Percentiles rank a stretch among this genome's conserved stretches.
phyloP scores from a whole-genome alignment of 257 asterid species.

The Ophiorrhiza pumila region DNA sequence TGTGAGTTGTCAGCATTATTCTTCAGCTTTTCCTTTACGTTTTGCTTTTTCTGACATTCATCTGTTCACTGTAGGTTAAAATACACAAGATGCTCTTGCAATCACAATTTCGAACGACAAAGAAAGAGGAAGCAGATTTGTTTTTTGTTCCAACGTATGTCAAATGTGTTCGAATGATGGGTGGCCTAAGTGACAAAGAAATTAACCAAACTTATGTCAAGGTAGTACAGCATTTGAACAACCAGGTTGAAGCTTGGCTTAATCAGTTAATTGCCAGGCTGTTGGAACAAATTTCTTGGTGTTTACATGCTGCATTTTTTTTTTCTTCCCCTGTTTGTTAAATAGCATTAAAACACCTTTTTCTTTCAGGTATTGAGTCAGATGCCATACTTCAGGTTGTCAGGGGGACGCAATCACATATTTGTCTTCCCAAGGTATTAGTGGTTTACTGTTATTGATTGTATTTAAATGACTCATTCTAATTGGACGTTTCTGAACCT shows the following conservation, averaged over 20 bases:
- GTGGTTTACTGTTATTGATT: conserved; percentile 8
- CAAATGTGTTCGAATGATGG: conserved; percentile 92
- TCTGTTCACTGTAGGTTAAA: conserved; percentile 58
- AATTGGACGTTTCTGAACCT: conserved; percentile 8
- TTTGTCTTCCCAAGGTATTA: conserved; percentile 90
- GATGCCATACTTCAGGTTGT: conserved; percentile 93
- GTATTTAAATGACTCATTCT: conserved; percentile 5
- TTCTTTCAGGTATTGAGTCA: conserved; percentile 88
- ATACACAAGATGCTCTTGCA: conserved; percentile 73
- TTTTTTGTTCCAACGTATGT: conserved; percentile 89
- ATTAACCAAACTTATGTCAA: conserved; percentile 82
- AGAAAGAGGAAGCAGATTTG: conserved; percentile 79
- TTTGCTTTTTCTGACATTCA: background rate
- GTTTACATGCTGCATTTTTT: background rate
- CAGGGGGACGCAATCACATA: conserved; percentile 90
- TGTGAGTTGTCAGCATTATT: background rate
- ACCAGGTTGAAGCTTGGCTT: background rate
- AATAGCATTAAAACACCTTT: no score
- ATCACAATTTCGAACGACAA: conserved; percentile 65
- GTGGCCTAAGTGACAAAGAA: conserved; percentile 85
- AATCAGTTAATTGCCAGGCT: background rate
- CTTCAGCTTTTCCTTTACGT: background rate
- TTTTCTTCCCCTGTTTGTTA: background rate
- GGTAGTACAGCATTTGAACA: conserved; percentile 40
- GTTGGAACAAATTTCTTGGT: background rate